Conservation (phyloP, 495 filamentous ascomycete genomes). For the Chlorociboria aeruginascens region DNA sequence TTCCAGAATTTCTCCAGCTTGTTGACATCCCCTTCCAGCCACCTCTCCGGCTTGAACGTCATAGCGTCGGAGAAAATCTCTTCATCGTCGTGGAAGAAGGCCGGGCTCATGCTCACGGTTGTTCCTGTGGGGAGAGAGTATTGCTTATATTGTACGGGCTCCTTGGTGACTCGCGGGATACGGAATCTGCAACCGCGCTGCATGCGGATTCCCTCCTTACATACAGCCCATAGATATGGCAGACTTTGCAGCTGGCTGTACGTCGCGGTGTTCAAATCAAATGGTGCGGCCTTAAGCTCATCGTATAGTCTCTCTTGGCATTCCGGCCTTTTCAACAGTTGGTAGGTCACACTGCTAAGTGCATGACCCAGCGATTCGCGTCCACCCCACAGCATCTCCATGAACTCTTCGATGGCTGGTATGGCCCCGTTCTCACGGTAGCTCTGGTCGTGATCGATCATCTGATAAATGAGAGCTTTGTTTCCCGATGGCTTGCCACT, state of each 20-base stretch:
- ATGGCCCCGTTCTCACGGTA: slow-evolving; percentile 19
- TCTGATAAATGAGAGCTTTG: slow-evolving; percentile 5
- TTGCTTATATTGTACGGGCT: not conserved
- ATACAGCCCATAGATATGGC: slow-evolving; percentile 33
- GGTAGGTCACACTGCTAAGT: not conserved
- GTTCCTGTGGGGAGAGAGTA: slow-evolving; percentile 22
- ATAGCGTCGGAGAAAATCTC: slow-evolving; percentile 27
- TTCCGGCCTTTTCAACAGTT: not conserved
- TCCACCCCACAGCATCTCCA: too few relatives aligned
- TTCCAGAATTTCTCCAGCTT: slow-evolving; percentile 28
- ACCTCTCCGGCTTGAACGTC: slow-evolving; percentile 33
- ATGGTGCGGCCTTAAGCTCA: slow-evolving; percentile 3
- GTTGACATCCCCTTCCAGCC: slow-evolving; percentile 22
- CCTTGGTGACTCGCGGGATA: slow-evolving; percentile 12
- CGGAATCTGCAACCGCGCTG: slow-evolving; percentile 12
- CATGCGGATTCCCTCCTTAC: slow-evolving; percentile 23
- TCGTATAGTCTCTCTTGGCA: not conserved
- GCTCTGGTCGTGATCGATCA: slow-evolving; percentile 18
- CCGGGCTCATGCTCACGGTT: slow-evolving; percentile 29
- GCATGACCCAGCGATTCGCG: not conserved
- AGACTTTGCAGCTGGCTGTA: slow-evolving; percentile 22
- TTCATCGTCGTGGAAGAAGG: slow-evolving; percentile 27
- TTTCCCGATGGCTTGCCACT: too few relatives aligned
- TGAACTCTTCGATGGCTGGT: too few relatives aligned
- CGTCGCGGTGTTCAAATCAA: slow-evolving; percentile 5